These are phyloP conservation scores for Acmispon strigosus DNA, from an alignment of 306 rosid species.

Conservation along the genomic window DNA sequence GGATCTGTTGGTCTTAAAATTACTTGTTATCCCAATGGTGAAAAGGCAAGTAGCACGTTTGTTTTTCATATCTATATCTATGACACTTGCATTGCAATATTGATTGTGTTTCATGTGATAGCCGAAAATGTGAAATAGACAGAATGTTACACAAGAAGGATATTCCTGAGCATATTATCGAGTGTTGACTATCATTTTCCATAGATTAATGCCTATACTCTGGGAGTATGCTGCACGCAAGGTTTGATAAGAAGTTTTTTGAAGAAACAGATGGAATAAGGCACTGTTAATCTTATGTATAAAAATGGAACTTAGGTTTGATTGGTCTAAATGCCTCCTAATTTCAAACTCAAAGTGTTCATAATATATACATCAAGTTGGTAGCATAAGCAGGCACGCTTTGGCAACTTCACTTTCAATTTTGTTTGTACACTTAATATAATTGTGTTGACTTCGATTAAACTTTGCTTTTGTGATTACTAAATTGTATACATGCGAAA, in stretches of 20 bases:
- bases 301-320: neutral
- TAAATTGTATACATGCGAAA: neutral
- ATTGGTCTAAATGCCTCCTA: neutral
- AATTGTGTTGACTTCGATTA: neutral
- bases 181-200: neutral
- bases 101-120: neutral
- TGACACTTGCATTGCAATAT: neutral
- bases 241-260: neutral
- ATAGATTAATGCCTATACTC: neutral
- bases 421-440: neutral
- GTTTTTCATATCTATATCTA: neutral
- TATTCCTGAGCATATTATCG: neutral
- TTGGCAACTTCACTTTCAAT: neutral
- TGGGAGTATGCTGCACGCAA: constrained; percentile 1
- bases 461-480: neutral
- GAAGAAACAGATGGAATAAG: neutral
- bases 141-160: neutral
- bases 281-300: neutral
- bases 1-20: neutral
- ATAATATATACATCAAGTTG: neutral
- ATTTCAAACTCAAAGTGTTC: neutral
- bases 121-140: neutral
- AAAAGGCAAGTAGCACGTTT: neutral
- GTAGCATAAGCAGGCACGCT: constrained; percentile 3
- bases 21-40: neutral